Conservation (phyloP, 768 basidiomycete genomes). For the Collybia sordida region DNA sequence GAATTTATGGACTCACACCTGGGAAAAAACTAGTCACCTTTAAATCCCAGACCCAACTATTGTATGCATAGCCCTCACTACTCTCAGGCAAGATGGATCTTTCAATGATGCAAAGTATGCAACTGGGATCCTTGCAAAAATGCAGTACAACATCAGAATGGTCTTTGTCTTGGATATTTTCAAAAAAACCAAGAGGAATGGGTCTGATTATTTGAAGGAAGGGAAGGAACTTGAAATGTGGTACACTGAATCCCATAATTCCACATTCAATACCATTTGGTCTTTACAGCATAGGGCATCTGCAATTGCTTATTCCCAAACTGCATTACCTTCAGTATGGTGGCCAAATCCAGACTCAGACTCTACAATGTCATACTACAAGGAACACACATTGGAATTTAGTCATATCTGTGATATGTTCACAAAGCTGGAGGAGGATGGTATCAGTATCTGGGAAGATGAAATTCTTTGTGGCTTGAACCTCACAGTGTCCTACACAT, state of each 20-base stretch:
- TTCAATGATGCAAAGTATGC: conserved; percentile 6
- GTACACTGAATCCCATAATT: conserved; percentile 12
- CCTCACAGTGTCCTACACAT: no score
- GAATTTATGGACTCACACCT: conserved; percentile 10
- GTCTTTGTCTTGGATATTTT: conserved; percentile 7
- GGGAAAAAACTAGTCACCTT: background rate
- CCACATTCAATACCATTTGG: conserved; percentile 15
- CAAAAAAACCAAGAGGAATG: background rate
- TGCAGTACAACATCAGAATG: conserved; percentile 11
- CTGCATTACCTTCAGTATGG: conserved; percentile 11
- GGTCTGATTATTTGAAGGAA: background rate
- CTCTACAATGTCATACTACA: conserved; percentile 12
- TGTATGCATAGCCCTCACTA: conserved; percentile 4
- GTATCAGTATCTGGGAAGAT: no score
- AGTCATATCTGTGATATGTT: no score
- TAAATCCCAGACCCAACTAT: conserved; percentile 18
- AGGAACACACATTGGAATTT: conserved; percentile 12
- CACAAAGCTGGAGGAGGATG: no score
- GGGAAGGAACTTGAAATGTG: background rate
- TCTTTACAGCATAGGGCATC: conserved; percentile 18
- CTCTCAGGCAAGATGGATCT: background rate
- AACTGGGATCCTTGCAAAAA: conserved; percentile 1
- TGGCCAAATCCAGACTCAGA: conserved; percentile 17
- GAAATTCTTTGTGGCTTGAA: no score
- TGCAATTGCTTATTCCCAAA: conserved; percentile 9